phyloP scores from a whole-genome alignment of 2,329 filamentous ascomycete species.

The Colletotrichum coccodes region DNA sequence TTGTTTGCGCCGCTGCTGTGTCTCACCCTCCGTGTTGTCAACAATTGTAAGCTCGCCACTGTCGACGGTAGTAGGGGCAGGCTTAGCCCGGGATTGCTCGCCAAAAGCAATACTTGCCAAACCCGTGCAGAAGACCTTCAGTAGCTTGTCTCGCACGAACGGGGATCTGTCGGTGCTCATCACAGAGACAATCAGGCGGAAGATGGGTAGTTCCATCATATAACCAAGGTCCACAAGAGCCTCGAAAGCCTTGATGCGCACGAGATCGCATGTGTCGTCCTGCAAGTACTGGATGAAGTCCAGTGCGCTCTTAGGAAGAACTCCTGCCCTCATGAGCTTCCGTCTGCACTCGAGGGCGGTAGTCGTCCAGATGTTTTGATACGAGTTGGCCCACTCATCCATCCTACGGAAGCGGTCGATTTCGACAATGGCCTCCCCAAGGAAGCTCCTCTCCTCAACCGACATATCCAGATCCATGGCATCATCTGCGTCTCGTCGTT shows the following conservation, averaged over 20 bases:
- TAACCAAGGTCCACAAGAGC: conserved; percentile 71
- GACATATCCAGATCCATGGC: conserved; percentile 48
- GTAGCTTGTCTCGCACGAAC: conserved; percentile 69
- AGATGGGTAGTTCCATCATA: conserved; percentile 63
- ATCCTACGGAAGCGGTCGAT: conserved; percentile 74
- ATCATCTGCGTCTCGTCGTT: conserved; percentile 46
- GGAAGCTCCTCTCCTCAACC: conserved; percentile 56
- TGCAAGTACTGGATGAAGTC: conserved; percentile 73
- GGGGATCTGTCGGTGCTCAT: conserved; percentile 72
- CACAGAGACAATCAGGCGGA: conserved; percentile 66
- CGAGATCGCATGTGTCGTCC: conserved; percentile 70
- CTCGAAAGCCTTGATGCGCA: conserved; percentile 74
- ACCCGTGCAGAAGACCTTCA: conserved; percentile 67
- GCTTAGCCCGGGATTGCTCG: conserved; percentile 60
- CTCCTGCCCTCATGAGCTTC: conserved; percentile 70
- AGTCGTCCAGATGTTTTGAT: conserved; percentile 74
- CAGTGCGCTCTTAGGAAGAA: conserved; percentile 63
- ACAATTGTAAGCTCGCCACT: conserved; percentile 51
- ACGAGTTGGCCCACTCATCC: conserved; percentile 76
- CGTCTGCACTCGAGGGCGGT: conserved; percentile 71
- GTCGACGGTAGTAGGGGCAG: conserved; percentile 12
- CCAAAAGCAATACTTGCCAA: conserved; percentile 73
- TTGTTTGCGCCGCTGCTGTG: conserved; percentile 70
- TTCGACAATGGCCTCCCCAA: conserved; percentile 66
- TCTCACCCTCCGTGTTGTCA: conserved; percentile 51